Evolutionary conservation across 1,284 basidiomycete genomes (phyloP).

Genomic region (Mycena citricolor): DNA sequence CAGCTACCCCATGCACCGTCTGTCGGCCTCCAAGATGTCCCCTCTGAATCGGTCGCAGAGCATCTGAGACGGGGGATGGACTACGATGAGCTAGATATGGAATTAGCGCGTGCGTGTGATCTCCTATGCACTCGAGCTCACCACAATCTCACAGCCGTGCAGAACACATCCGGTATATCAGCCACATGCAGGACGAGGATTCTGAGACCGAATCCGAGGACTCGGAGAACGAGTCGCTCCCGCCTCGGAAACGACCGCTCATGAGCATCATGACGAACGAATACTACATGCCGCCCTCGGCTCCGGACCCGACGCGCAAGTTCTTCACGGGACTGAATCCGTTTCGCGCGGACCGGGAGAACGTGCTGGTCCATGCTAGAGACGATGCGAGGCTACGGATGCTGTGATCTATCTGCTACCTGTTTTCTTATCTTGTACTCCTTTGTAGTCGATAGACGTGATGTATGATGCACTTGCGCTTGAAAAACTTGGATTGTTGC

Average conservation of each 20-base stretch:
- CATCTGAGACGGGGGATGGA: conserved; percentile 60
- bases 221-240: conserved; percentile 46
- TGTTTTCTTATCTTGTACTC: too few species aligned
- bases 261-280: conserved; percentile 70
- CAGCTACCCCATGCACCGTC: conserved; percentile 83
- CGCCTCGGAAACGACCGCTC: conserved; percentile 42
- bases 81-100: conserved; percentile 56
- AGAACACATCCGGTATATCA: conserved; percentile 67
- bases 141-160: conserved; percentile 1
- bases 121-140: conserved; percentile 6
- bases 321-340: too few species aligned
- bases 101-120: conserved; percentile 60
- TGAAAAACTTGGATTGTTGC: too few species aligned
- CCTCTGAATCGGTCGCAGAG: conserved; percentile 60
- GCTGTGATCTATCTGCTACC: too few species aligned
- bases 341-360: too few species aligned
- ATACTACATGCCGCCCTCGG: conserved; percentile 45
- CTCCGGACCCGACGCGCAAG: neutral
- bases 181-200: conserved; percentile 55
- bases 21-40: conserved; percentile 85
- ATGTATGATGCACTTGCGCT: too few species aligned
- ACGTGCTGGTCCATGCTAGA: too few species aligned
- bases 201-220: conserved; percentile 49
- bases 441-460: too few species aligned
- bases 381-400: too few species aligned